Evolutionary conservation across 345 rosid genomes (phyloP).

Genomic region (Rhodamnia argentea): DNA sequence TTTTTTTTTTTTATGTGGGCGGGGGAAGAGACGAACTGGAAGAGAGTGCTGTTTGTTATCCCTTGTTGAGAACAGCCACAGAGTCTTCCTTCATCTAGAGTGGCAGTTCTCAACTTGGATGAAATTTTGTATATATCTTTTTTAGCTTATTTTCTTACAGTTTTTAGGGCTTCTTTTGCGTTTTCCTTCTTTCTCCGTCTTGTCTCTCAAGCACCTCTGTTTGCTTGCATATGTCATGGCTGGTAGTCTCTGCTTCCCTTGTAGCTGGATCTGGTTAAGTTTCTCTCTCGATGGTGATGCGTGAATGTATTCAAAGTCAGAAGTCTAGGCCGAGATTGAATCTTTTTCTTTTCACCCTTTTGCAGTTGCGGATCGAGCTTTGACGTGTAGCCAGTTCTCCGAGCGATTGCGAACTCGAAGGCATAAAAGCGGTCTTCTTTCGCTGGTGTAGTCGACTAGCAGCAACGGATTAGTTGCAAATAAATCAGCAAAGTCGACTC

Average conservation of each 20-base stretch:
- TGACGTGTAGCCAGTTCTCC: neutral
- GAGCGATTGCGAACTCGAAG: neutral
- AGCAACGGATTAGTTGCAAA: neutral
- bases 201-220: neutral
- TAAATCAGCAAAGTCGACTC: neutral
- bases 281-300: neutral
- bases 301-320: neutral
- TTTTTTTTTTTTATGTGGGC: neutral
- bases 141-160: constrained; percentile 8
- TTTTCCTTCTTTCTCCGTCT: neutral
- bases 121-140: constrained; percentile 29
- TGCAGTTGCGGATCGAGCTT: neutral
- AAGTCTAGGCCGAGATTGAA: neutral
- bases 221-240: neutral
- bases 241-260: neutral
- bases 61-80: neutral
- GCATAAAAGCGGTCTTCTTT: neutral
- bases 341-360: neutral
- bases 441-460: neutral
- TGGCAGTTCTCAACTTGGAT: neutral
- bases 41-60: neutral
- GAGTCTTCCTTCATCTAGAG: neutral
- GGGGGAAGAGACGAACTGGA: constrained; percentile 5
- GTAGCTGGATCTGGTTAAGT: neutral
- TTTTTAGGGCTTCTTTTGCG: neutral